phyloP scores from a whole-genome alignment of 148 eudicot species.

The Amaranthus palmeri region DNA sequence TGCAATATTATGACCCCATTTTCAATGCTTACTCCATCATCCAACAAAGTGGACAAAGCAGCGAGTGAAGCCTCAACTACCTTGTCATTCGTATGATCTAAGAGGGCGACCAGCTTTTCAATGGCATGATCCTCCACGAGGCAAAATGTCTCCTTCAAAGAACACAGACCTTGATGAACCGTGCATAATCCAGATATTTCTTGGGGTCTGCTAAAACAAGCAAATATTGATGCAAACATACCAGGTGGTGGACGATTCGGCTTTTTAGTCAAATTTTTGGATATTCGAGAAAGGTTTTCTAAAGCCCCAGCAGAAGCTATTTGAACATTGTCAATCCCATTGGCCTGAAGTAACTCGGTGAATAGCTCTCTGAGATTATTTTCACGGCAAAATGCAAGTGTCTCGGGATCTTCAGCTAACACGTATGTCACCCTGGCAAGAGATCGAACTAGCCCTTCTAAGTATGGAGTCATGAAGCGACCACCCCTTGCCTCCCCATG shows the following conservation, averaged over 20 bases:
- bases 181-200: conserved; percentile 52
- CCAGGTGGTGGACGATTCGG: conserved; percentile 53
- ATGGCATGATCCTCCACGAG: conserved; percentile 64
- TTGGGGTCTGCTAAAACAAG: conserved; percentile 62
- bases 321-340: conserved; percentile 80
- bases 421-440: conserved; percentile 69
- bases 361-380: conserved; percentile 50
- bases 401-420: conserved; percentile 49
- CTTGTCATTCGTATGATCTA: conserved; percentile 72
- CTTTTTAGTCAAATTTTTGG: conserved; percentile 49
- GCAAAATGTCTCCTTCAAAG: conserved; percentile 63
- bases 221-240: conserved; percentile 44
- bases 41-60: conserved; percentile 73
- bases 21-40: conserved; percentile 64
- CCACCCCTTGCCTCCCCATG: conserved; percentile 63
- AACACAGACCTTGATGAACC: conserved; percentile 64
- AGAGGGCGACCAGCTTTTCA: conserved; percentile 63
- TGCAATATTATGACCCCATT: conserved; percentile 49
- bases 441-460: conserved; percentile 76
- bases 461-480: conserved; percentile 71
- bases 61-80: conserved; percentile 85
- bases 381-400: conserved; percentile 50
- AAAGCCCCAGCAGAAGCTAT: conserved; percentile 82
- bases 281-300: conserved; percentile 55
- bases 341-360: conserved; percentile 57